Conservation (phyloP, 1,284 basidiomycete genomes). For the Porogramme epimiltina region DNA sequence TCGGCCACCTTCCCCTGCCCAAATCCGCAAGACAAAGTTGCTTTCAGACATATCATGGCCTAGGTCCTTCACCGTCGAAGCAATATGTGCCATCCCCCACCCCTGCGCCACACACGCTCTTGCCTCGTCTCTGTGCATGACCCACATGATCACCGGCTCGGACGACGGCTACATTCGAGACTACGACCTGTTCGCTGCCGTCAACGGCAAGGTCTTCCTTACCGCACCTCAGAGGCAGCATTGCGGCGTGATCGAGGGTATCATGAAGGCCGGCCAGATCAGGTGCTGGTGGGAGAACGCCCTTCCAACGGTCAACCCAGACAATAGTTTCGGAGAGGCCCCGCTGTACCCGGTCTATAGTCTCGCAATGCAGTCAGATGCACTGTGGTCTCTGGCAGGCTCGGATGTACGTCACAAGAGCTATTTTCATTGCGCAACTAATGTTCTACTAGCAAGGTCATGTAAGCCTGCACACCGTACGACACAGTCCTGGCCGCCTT, state of each 20-base stretch:
- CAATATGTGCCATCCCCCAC: constrained; percentile 90
- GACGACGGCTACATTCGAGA: constrained; percentile 93
- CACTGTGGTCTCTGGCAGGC: constrained; percentile 87
- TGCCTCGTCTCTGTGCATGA: constrained; percentile 84
- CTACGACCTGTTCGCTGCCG: constrained; percentile 89
- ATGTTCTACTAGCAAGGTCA: constrained; percentile 65
- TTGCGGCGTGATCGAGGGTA: constrained; percentile 88
- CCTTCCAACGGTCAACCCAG: constrained; percentile 32
- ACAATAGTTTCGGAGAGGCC: constrained; percentile 45
- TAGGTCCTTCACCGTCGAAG: constrained; percentile 84
- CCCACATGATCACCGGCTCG: constrained; percentile 88
- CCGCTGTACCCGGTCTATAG: constrained; percentile 80
- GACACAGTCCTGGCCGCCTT: constrained; percentile 88
- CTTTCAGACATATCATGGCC: constrained; percentile 36
- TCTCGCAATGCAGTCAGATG: constrained; percentile 87
- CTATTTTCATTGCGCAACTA: background rate
- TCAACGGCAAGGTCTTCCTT: constrained; percentile 86
- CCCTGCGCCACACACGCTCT: constrained; percentile 87
- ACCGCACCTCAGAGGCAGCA: constrained; percentile 90
- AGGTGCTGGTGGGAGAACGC: constrained; percentile 91
- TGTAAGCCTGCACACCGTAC: constrained; percentile 90
- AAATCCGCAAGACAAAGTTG: constrained; percentile 42
- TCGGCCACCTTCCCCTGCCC: constrained; percentile 66
- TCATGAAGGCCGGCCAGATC: constrained; percentile 88
- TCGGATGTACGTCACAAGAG: constrained; percentile 62